Base-by-base conservation (phyloP, 306 rosid species). In the Quercus aquifolioides region DNA sequence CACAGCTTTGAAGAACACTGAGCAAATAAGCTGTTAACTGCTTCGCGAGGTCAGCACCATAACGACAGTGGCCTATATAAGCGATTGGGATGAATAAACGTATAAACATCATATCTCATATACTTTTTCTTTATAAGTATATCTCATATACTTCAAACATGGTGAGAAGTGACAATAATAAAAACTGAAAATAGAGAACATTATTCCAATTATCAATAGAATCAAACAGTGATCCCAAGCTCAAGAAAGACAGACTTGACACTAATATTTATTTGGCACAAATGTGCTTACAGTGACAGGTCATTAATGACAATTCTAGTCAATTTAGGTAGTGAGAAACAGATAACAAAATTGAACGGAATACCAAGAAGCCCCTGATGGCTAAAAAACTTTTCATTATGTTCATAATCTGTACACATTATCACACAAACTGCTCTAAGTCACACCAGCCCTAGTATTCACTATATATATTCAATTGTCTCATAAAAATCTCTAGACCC, bases 31-130 rank as follows among this genome's bases (percentile, higher is more conserved):
- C 84, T 69, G 76, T 82, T 76, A 95, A 85, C 78, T 95, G 91
- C 92, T 84, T 92, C 76, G 95, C 99, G 74, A 95, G 92, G 79
- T 92, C 98, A 51, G 33, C 92, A 78, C 97, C 96, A 83, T 90
- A 95, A 11, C 90, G 89, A 77, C 99, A 95, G 69, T 91, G 80
- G 43, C 97, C 99, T 95, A 76, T 76, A 75, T 73, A 23, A 31
- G 52, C 19, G 35, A 76, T 38, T 71, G 62, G 75, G 75, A 77
- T 76, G 43, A 69, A 52, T 41, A 9, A 26, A 60, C 6, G 5
- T 7, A 5, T 55, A 18, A n/a, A 38, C 38, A 73, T 38, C 31
- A 75, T 26, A 74, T 23, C 15, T 18, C 5, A 73, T 20, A 70
- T 67, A 67, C 23, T 65, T 55, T 41, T 41, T 41, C 46, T 7